Conservation (phyloP, 2,329 filamentous ascomycete genomes). For the Apiospora aurea region DNA sequence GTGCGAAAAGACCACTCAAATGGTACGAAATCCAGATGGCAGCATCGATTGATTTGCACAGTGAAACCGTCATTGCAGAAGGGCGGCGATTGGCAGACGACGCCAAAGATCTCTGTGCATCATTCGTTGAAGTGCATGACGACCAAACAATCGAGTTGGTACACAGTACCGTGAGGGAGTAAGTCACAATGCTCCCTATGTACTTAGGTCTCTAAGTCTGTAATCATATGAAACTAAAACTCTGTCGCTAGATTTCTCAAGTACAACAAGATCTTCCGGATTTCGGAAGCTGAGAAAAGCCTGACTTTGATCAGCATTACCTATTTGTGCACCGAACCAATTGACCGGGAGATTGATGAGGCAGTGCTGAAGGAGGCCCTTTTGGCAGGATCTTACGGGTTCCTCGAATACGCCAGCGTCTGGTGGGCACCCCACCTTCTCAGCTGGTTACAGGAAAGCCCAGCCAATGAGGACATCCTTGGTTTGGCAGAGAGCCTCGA, state of each 20-base stretch:
- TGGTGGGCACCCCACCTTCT: constrained; percentile 6
- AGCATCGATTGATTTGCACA: not conserved
- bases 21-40: not conserved
- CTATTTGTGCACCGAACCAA: not conserved
- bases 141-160: constrained; percentile 6
- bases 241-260: not conserved
- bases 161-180: not conserved
- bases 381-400: not conserved
- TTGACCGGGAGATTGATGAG: not conserved
- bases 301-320: not conserved
- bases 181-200: not conserved
- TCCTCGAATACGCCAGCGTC: constrained; percentile 8
- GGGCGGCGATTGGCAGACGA: not conserved
- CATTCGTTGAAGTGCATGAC: not conserved
- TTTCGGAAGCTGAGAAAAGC: not conserved
- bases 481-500: not conserved
- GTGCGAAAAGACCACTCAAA: not conserved
- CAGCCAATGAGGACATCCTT: not conserved
- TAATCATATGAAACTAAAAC: not conserved
- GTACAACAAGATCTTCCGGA: not conserved
- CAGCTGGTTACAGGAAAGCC: not conserved
- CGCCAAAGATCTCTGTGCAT: not conserved
- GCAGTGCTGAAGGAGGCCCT: not conserved
- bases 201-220: not conserved
- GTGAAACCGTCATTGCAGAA: not conserved